Conservation (phyloP, 2,329 filamentous ascomycete genomes). For the Mycosphaerella sp. region DNA sequence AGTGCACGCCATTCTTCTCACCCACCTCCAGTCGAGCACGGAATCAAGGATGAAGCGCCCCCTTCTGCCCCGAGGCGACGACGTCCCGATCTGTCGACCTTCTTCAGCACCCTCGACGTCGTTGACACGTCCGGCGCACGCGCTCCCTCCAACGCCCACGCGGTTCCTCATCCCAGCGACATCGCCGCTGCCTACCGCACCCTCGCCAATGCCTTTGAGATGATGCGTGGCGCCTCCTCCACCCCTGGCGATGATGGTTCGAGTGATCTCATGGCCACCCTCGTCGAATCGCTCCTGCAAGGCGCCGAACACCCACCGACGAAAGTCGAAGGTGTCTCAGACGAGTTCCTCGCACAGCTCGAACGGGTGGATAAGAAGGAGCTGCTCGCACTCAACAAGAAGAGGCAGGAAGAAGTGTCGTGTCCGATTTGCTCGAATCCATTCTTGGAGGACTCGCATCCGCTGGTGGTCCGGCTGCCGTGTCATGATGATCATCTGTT, state of each 20-base stretch:
- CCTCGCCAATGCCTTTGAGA: constrained; percentile 55
- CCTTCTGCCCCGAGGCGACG: constrained; percentile 33
- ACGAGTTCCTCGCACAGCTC: constrained; percentile 55
- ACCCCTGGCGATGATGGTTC: constrained; percentile 10
- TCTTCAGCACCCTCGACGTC: constrained; percentile 57
- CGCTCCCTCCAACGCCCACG: constrained; percentile 47
- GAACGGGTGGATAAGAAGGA: constrained; percentile 52
- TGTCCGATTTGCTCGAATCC: constrained; percentile 57
- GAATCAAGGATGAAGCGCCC: constrained; percentile 5
- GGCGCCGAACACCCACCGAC: constrained; percentile 54
- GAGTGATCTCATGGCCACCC: constrained; percentile 44
- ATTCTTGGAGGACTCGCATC: constrained; percentile 57
- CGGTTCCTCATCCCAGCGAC: constrained; percentile 54
- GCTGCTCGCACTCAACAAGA: constrained; percentile 28
- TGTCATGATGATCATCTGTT: constrained; percentile 58
- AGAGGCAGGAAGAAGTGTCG: constrained; percentile 35
- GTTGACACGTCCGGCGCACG: constrained; percentile 49
- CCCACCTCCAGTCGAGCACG: constrained; percentile 1
- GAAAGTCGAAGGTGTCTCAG: constrained; percentile 55
- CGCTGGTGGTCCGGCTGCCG: constrained; percentile 57
- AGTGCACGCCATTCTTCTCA: background rate
- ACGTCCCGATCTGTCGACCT: constrained; percentile 58
- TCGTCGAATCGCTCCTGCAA: constrained; percentile 51
- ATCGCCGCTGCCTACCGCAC: constrained; percentile 52
- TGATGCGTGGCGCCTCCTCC: constrained; percentile 43